Conservation (phyloP, 2,329 filamentous ascomycete species). For the Venturia aucupariae region DNA sequence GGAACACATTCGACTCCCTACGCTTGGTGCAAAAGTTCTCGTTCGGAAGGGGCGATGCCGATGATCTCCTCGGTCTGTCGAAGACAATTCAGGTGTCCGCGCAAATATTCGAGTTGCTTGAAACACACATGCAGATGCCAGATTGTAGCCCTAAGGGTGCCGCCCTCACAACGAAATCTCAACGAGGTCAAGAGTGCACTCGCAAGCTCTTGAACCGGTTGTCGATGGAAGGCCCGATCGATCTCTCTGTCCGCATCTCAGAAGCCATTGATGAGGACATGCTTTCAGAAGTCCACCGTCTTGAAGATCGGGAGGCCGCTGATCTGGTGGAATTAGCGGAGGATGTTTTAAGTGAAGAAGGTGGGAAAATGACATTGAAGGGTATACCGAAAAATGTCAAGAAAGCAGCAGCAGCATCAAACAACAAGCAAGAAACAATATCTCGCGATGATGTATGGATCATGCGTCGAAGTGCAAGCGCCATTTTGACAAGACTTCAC, state of each 20-base stretch:
- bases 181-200: constrained; percentile 20
- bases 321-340: constrained; percentile 66
- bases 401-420: constrained; percentile 19
- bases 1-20: constrained; percentile 73
- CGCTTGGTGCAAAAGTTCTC: constrained; percentile 91
- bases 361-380: constrained; percentile 45
- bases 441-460: constrained; percentile 37
- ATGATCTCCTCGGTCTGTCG: constrained; percentile 77
- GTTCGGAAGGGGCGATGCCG: constrained; percentile 79
- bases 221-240: constrained; percentile 54
- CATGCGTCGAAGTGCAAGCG: constrained; percentile 57
- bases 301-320: constrained; percentile 61
- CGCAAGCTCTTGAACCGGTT: constrained; percentile 47
- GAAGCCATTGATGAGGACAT: constrained; percentile 88
- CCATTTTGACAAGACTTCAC: constrained; percentile 58
- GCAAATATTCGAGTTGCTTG: constrained; percentile 47
- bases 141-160: constrained; percentile 17
- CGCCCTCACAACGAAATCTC: constrained; percentile 6
- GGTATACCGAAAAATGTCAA: constrained; percentile 28
- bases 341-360: constrained; percentile 59
- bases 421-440: constrained; percentile 4
- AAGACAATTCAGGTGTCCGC: constrained; percentile 69
- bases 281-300: constrained; percentile 67
- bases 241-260: constrained; percentile 62
- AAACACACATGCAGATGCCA: constrained; percentile 20